Evolutionary conservation across 176 grass and related monocot genomes (phyloP), one percentile per base, ranked within the genome.

Genomic region (Otatea glauca): DNA sequence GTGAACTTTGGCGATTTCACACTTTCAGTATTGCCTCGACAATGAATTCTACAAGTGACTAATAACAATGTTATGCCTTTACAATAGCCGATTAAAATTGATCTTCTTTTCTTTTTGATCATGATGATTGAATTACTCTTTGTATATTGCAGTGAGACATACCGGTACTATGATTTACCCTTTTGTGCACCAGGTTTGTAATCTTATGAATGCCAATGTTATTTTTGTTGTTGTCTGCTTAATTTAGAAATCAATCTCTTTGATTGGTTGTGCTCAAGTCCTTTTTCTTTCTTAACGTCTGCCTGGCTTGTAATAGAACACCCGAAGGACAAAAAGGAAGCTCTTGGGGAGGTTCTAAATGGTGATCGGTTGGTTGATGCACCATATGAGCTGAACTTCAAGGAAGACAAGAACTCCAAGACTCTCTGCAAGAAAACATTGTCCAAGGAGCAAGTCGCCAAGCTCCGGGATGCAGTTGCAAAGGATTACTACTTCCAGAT

Each of bases 401-500:
- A 73, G 68, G 91, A 94, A 75, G 88, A 94, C 24, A 86, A 50
- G 67, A 88, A 71, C 38, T 93, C 95, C 41, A 88, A 79, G 74
- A 70, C 34, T 84, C 77, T 97, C 14, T 97, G 95, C 90, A 75
- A 93, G 79, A 92, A 89, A 89, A 82, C 77, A 43, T 75, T 94
- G 70, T 85, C 79, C 24, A 94, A 88, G 55, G 85, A 88, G 44
- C 65, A 97, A 44, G 88, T 91, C 18, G 75, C 90, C 43, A 91
- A 92, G 84, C 91, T 97, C 49, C 88, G 91, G 14, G 86, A 89
- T 86, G 95, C 88, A 50, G 92, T 97, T 72, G 87, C 90, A 60
- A 97, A 94, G 81, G 94, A 94, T 67, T 97, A 92, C 76, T 97
- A 97, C 76, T 97, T 97, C 66, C 95, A 97, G 77, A 94, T 97